Percentiles rank a stretch among this genome's conserved stretches.
phyloP scores from a whole-genome alignment of 169 alveolate species.

The Perkinsus olseni region DNA sequence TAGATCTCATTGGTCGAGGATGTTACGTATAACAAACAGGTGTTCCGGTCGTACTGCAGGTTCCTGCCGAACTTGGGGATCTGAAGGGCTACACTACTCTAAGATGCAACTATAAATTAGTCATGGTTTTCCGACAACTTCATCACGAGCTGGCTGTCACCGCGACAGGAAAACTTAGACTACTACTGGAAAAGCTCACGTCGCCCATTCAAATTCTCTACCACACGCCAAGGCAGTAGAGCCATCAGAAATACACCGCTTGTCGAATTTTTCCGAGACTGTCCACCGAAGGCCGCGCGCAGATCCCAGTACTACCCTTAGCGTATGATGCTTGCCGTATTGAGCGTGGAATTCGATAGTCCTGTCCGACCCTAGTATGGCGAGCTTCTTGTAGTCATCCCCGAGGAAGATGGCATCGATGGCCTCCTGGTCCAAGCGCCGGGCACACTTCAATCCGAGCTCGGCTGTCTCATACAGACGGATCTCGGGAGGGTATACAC shows the following conservation, averaged over 20 bases:
- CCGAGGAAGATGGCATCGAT: conserved; percentile 60
- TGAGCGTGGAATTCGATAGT: conserved; percentile 83
- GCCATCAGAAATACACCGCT: no score
- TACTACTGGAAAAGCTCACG: no score
- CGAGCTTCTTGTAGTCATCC: conserved; percentile 77
- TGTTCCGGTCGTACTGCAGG: conserved; percentile 56
- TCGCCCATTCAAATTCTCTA: no score
- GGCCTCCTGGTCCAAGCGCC: conserved; percentile 78
- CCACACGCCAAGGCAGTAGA: no score
- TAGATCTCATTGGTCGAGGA: conserved; percentile 72
- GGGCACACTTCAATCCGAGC: conserved; percentile 67
- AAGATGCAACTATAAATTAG: no score
- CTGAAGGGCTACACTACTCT: background rate
- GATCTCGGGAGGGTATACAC: conserved; percentile 70
- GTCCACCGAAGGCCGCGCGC: no score
- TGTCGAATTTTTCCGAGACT: no score
- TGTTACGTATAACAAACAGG: conserved; percentile 62
- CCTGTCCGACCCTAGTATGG: conserved; percentile 70
- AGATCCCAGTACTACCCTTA: conserved; percentile 62
- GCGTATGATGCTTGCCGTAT: conserved; percentile 78
- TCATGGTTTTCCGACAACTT: no score
- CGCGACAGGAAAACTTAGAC: no score
- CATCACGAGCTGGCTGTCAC: no score
- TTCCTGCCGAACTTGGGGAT: conserved; percentile 76
- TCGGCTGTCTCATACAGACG: conserved; percentile 70